Percentiles rank a stretch among this genome's conserved stretches.
Conservation (phyloP, 495 filamentous ascomycete genomes). For the Immersiella caudata region DNA sequence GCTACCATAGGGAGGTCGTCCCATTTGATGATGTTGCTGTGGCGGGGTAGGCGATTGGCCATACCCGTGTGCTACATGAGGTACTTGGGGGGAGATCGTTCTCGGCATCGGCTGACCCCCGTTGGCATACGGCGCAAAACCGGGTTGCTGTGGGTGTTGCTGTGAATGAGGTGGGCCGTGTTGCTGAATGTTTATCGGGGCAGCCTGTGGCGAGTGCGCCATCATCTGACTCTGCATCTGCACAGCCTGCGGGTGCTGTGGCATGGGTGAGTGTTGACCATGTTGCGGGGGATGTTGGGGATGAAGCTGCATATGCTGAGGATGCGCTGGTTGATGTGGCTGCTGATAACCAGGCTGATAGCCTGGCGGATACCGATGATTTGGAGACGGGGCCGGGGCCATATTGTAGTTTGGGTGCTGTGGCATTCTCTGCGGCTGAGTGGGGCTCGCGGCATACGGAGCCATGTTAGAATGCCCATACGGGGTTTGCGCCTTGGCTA, state of each 20-base stretch:
- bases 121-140: constrained; percentile 36
- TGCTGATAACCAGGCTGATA: constrained; percentile 36
- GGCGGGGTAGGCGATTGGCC: constrained; percentile 36
- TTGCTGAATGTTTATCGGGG: constrained; percentile 28
- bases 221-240: constrained; percentile 28
- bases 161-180: constrained; percentile 30
- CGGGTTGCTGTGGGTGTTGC: constrained; percentile 30
- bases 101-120: constrained; percentile 36
- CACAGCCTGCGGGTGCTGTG: constrained; percentile 34
- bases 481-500: constrained; percentile 41
- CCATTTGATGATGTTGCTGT: constrained; percentile 37
- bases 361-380: constrained; percentile 32
- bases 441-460: constrained; percentile 39
- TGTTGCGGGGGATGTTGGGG: constrained; percentile 25
- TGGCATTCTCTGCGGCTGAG: constrained; percentile 39
- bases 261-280: constrained; percentile 31
- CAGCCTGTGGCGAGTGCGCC: constrained; percentile 36
- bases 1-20: constrained; percentile 31
- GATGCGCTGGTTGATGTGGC: constrained; percentile 32
- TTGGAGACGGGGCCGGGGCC: constrained; percentile 36
- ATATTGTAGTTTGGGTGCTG: constrained; percentile 35
- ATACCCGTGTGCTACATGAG: constrained; percentile 31
- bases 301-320: constrained; percentile 38
- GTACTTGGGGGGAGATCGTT: constrained; percentile 40
- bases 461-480: constrained; percentile 46